These are phyloP conservation scores for Pleomassaria siparia DNA, from an alignment of 2,329 filamentous ascomycete genomes.

Conservation along the genomic window DNA sequence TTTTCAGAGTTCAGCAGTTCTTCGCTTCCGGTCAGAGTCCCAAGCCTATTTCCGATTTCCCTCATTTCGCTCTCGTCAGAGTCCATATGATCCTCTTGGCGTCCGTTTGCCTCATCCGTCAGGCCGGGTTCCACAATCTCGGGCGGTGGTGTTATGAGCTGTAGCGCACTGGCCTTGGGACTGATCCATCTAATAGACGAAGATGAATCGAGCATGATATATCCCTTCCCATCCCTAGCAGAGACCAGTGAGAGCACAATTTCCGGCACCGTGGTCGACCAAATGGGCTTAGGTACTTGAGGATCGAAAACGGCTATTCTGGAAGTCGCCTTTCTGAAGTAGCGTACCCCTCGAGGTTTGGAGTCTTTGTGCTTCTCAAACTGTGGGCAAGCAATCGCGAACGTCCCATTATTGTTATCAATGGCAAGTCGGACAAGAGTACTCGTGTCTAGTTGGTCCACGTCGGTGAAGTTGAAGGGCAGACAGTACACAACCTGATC, in stretches of 20 bases:
- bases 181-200: conserved; percentile 65
- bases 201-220: conserved; percentile 72
- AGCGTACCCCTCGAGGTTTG: conserved; percentile 22
- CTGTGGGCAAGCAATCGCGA: conserved; percentile 43
- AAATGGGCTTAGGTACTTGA: conserved; percentile 60
- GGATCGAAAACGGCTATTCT: conserved; percentile 68
- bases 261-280: conserved; percentile 56
- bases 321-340: conserved; percentile 43
- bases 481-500: conserved; percentile 72
- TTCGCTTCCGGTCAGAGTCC: conserved; percentile 9
- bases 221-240: conserved; percentile 66
- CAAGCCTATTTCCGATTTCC: conserved; percentile 24
- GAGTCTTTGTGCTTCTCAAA: conserved; percentile 38
- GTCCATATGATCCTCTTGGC: conserved; percentile 17
- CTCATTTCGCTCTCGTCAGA: conserved; percentile 21
- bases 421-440: conserved; percentile 65
- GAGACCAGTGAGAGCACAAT: conserved; percentile 69
- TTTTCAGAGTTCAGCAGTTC: conserved; percentile 43
- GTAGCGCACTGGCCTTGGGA: conserved; percentile 26
- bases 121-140: conserved; percentile 30
- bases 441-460: conserved; percentile 40
- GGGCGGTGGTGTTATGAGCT: conserved; percentile 35
- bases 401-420: conserved; percentile 57
- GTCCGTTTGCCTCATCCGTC: conserved; percentile 15
- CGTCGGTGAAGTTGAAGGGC: conserved; percentile 48